Percentiles rank a stretch among this genome's conserved stretches.
Conservation (phyloP, 192 early-diverging fungal species). For the Piromyces sp. region DNA sequence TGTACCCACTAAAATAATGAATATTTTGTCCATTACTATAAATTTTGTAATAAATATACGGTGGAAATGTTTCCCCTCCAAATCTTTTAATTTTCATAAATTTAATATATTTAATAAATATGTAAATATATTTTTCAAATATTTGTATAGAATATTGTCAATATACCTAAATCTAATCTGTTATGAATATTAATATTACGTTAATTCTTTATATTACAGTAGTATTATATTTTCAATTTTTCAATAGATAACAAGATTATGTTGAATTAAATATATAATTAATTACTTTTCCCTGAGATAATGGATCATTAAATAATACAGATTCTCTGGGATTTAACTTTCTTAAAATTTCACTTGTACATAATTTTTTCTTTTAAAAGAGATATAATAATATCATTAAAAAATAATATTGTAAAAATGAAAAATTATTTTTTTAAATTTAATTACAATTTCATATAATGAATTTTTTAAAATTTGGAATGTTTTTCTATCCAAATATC, state of each 20-base stretch:
- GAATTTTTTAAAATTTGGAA: not conserved
- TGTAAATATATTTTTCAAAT: too few relatives aligned
- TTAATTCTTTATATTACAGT: too few relatives aligned
- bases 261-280: too few relatives aligned
- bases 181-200: too few relatives aligned
- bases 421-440: too few relatives aligned
- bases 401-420: not conserved
- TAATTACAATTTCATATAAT: not conserved
- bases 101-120: too few relatives aligned
- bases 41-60: not conserved
- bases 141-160: too few relatives aligned
- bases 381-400: not conserved
- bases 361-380: not conserved
- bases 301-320: not conserved
- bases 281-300: not conserved
- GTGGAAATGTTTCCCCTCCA: not conserved
- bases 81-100: not conserved
- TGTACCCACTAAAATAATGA: not conserved
- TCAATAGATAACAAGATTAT: too few relatives aligned
- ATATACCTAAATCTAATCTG: too few relatives aligned
- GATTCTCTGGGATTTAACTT: not conserved
- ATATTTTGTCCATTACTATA: not conserved
- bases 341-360: not conserved
- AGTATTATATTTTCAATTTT: too few relatives aligned
- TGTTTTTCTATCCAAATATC: not conserved